Evolutionary conservation across 805 yeast genomes (phyloP), one percentile per base, ranked within the genome.

Genomic region (Kluyveromyces dobzhanskii): DNA sequence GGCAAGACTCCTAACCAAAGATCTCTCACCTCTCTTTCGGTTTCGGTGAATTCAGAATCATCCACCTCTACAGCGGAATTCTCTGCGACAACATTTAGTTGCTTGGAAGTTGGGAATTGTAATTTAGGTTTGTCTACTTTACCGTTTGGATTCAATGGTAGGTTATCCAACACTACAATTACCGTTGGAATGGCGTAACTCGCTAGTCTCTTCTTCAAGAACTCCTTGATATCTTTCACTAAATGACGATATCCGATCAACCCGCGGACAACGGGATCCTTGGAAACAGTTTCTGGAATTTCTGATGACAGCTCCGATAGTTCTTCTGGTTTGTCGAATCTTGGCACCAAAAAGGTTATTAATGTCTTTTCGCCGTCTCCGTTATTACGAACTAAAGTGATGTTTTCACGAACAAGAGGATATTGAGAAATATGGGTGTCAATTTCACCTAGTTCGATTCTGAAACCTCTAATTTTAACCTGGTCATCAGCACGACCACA

Each of bases 401-500:
- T 70, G 56, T 92, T 92, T 62, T 92, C 97, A 59, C 97, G 78
- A 36, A 92, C 94, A 46, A 78, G 66, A 2, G 92, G 84, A 66
- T 88, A 96, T 61, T 87, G 95, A 11, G 97, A 87, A 45, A 92
- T 75, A 58, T 92, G 95, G 12, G 98, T 92, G 61, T 92, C 97
- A 57, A 92, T 94, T 65, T 92, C 99, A 44, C 99, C 99, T 40
- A 92, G 71, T 65, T 92, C 99, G 47, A 92, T 94, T 65, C 99
- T 78, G 76, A 92, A 94, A 2, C 99, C 99, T 67, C 99, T 79
- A 49, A 92, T 92, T 63, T 92, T 92, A 44, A 92, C 96, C 64
- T 92, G 99, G 59, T 90, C 97, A 65, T 92, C 99, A 19, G 98
- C 98, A 61, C 99, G 78, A 43, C 99, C 99, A 59, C 94, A 83